Conservation (phyloP, 768 basidiomycete genomes). For the Kwoniella europaea region DNA sequence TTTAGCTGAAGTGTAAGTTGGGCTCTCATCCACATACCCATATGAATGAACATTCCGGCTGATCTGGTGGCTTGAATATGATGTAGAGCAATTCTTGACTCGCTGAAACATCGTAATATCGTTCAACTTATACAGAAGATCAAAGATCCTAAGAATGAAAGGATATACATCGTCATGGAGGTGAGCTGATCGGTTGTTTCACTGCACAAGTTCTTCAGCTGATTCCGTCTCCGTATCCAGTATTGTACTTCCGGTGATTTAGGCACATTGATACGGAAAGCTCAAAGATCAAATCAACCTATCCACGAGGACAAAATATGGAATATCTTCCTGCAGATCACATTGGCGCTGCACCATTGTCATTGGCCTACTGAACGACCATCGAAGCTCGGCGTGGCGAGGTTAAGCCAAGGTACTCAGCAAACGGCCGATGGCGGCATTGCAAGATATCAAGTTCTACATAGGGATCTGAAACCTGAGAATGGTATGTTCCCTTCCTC, state of each 20-base stretch:
- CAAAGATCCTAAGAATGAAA: slow-evolving; percentile 86
- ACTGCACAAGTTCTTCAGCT: background rate
- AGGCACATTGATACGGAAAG: slow-evolving; percentile 76
- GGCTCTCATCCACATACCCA: too few species aligned
- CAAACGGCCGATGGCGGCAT: slow-evolving; percentile 33
- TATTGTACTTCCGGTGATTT: slow-evolving; percentile 98
- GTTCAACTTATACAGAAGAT: slow-evolving; percentile 67
- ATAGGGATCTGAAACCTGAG: slow-evolving; percentile 96
- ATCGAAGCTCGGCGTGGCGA: slow-evolving; percentile 16
- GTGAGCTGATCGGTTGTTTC: slow-evolving; percentile 38
- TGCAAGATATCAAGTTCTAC: slow-evolving; percentile 67
- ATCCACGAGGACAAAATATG: slow-evolving; percentile 93
- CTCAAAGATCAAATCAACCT: slow-evolving; percentile 62
- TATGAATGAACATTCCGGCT: too few species aligned
- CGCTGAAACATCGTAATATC: slow-evolving; percentile 91
- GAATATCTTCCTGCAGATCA: slow-evolving; percentile 92
- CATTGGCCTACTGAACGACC: slow-evolving; percentile 72
- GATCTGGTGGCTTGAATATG: background rate
- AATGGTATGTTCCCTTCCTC: slow-evolving; percentile 66
- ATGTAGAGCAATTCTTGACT: slow-evolving; percentile 90
- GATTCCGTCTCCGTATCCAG: slow-evolving; percentile 37
- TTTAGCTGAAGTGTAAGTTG: slow-evolving; percentile 90
- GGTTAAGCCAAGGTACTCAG: slow-evolving; percentile 36
- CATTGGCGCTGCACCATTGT: slow-evolving; percentile 87
- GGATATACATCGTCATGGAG: slow-evolving; percentile 98